Conservation (phyloP, 257 asterid species). For the Petunia axillaris region DNA sequence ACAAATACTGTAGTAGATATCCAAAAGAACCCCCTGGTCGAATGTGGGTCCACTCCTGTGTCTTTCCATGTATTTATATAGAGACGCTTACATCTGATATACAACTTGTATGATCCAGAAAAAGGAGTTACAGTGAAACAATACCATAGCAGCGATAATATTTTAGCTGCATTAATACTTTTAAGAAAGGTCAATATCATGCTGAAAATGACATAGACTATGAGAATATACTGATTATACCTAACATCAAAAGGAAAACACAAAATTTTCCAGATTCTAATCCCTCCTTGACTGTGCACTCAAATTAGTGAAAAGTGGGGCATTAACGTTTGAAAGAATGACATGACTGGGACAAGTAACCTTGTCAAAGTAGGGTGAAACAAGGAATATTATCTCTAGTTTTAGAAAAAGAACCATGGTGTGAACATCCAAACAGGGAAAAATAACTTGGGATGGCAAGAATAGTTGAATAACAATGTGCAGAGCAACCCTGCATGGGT, state of each 20-base stretch:
- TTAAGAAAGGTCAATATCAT: constrained; percentile 11
- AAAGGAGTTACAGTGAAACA: constrained; percentile 2
- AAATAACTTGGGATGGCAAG: constrained; percentile 9
- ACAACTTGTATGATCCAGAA: constrained; percentile 12
- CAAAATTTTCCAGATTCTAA: not conserved
- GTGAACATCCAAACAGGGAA: constrained; percentile 14
- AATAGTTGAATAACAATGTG: constrained; percentile 15
- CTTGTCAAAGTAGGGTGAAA: constrained; percentile 12
- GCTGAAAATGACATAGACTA: not conserved
- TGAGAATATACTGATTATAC: not conserved
- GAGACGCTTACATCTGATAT: constrained; percentile 3
- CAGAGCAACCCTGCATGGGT: not conserved
- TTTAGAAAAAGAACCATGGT: not conserved
- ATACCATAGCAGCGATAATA: constrained; percentile 5
- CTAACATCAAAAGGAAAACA: constrained; percentile 12
- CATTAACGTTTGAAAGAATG: not conserved
- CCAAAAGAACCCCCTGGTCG: too few relatives aligned
- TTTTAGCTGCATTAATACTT: not conserved
- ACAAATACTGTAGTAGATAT: too few relatives aligned
- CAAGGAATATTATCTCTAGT: constrained; percentile 4
- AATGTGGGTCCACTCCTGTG: too few relatives aligned
- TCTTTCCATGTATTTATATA: not conserved
- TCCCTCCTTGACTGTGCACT: not conserved
- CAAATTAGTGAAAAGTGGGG: not conserved
- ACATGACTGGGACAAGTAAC: constrained; percentile 8